Conservation (phyloP, 345 rosid genomes). For the Clarkia xantiana region DNA sequence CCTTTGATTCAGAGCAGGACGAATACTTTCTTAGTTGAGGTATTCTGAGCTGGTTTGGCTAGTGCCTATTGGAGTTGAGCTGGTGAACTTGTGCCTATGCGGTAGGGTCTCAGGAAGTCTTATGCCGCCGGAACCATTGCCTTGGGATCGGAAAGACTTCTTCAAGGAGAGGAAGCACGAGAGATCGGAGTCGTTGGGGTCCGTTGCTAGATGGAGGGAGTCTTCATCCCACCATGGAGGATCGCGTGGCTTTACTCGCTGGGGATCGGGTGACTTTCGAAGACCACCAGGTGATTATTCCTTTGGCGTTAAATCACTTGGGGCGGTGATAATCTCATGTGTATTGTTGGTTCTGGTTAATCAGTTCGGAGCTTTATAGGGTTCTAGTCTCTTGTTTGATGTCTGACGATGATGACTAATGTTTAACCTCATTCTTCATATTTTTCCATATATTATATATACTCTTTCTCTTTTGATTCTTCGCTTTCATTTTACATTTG, state of each 20-base stretch:
- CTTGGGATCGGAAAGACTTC: slow-evolving; percentile 89
- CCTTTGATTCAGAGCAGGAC: not conserved
- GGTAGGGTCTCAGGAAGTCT: slow-evolving; percentile 25
- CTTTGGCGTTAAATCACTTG: not conserved
- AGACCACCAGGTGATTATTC: slow-evolving; percentile 47
- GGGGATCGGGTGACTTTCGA: slow-evolving; percentile 66
- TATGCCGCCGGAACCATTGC: slow-evolving; percentile 94
- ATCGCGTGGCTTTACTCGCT: slow-evolving; percentile 40
- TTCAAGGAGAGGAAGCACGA: slow-evolving; percentile 83
- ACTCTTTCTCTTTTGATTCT: no score
- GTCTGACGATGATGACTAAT: no score
- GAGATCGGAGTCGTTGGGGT: slow-evolving; percentile 45
- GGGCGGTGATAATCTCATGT: not conserved
- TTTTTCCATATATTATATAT: no score
- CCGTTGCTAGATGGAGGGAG: slow-evolving; percentile 65
- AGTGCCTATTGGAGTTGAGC: slow-evolving; percentile 1
- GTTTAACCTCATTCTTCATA: no score
- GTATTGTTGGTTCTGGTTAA: no score
- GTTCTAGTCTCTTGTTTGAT: no score
- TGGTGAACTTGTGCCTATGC: slow-evolving; percentile 27
- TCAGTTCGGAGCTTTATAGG: no score
- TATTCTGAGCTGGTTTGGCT: slow-evolving; percentile 1
- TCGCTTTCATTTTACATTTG: no score
- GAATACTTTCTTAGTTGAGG: not conserved
- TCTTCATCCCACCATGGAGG: slow-evolving; percentile 34